Base-by-base conservation (phyloP, 306 rosid genomes). In the Quillaja saponaria region DNA sequence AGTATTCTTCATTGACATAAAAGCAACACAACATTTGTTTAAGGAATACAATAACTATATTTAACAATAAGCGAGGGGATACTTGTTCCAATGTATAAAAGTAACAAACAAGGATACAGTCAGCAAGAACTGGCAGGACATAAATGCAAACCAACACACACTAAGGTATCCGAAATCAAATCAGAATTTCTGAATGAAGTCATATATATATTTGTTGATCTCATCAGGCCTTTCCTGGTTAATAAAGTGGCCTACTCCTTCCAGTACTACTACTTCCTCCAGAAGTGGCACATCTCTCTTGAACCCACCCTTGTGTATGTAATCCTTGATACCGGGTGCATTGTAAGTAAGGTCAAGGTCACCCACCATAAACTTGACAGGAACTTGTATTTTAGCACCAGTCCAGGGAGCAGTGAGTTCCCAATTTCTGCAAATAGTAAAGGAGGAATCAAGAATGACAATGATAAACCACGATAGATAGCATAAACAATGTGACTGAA, bases 211-310 rank as follows among this genome's bases (percentile, higher is more conserved):
- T 6, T 75, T 55, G 76, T 34, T 88, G 64, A 88, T 77, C 59
- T 88, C 92, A 19, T 68, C 67, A 10, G 85, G 57, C 67, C 69
- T 86, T 75, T 88, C 91, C 78, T 80, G 83, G 11, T 83, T 76
- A 49, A 86, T 5, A 63, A 88, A 91, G 63, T 91, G 97, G 3
- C 78, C 96, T 0, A 70, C 96, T 13, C 91, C 95, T 82, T 88
- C 84, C 77, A 84, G 35, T 1, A 88, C 82, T 10, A 86, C 74
- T 0, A 82, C 81, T 20, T 91, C 95, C 58, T 91, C 73, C 25
- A 91, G 81, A 54, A 80, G 64, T 0, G 96, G 97, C 50, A 86
- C 87, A 40, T 46, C 65, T 59, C 57, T 88, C 71, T 86, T 86
- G 40, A 86, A 53, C 49, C 90, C 95, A n/a, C 97, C 96, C 52